Percentiles rank a stretch among this genome's conserved stretches.
Conservation (phyloP, 768 basidiomycete genomes). For the Sporobolomyces roseus region DNA sequence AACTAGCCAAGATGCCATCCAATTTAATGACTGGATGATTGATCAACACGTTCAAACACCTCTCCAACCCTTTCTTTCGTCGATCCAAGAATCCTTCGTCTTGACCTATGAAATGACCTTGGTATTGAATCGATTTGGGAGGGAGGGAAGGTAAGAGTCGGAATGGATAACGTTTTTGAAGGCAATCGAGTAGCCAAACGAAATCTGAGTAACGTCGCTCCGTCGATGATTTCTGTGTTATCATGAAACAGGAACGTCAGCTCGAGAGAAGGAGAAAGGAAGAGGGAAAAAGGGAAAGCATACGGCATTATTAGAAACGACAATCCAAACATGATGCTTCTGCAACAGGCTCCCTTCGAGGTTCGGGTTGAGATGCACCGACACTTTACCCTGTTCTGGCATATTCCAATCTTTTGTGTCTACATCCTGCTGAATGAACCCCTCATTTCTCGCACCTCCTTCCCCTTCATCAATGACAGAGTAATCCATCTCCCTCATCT, state of each 20-base stretch:
- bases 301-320: not conserved
- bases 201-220: slow-evolving; percentile 90
- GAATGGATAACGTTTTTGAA: slow-evolving; percentile 86
- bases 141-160: slow-evolving; percentile 79
- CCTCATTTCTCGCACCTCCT: not conserved
- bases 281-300: not conserved
- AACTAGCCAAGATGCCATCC: slow-evolving; percentile 34
- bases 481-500: slow-evolving; percentile 12
- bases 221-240: slow-evolving; percentile 53
- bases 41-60: slow-evolving; percentile 76
- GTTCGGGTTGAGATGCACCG: slow-evolving; percentile 1
- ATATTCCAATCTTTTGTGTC: slow-evolving; percentile 5
- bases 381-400: not conserved
- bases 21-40: slow-evolving; percentile 83
- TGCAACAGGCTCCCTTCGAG: slow-evolving; percentile 20
- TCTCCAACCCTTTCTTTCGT: slow-evolving; percentile 60
- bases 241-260: too few relatives aligned
- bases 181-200: slow-evolving; percentile 78
- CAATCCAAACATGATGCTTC: slow-evolving; percentile 21
- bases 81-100: slow-evolving; percentile 90
- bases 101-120: slow-evolving; percentile 52
- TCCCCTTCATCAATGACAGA: slow-evolving; percentile 6
- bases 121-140: slow-evolving; percentile 77
- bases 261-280: not conserved
- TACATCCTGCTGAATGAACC: not conserved